Base-by-base conservation (phyloP, 1,284 basidiomycete species). In the Tylopilus sp. region DNA sequence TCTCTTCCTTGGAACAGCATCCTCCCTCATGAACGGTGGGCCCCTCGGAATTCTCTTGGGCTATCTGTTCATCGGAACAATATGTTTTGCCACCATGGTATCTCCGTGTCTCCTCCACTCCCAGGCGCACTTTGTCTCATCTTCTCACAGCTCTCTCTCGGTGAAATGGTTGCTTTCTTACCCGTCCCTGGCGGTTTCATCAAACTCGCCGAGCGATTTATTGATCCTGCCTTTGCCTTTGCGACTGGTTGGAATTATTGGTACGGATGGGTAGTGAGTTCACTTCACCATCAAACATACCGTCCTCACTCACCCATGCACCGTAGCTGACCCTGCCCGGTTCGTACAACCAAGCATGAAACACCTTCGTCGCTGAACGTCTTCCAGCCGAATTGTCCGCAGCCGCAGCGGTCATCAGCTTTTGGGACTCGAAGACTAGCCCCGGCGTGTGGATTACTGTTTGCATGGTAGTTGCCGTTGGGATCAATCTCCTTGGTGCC, bases 191-290 rank as follows among this genome's bases (percentile, higher is more conserved):
- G 82, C 48, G 81, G 84, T 47, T 85, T 86, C 64, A 82, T 88
- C 59, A 77, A 74, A 54, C 73, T 87, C 29, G 81, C 84, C 4
- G 77, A 79, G 48, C 81, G 86, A 23, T 88, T 85, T 57, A 78
- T 88, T 37, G 79, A 87, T 59, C 80, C 81, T 3, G 81, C 83
- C 7, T 74, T 84, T 48, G 78, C 79, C 0, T 85, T 86, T 60
- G 76, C 82, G 26, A 76, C 80, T 73, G 82, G 82, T 13, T 86
- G 82, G 80, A 82, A 84, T 57, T 84, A 84, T 61, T 79, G 76
- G 74, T 82, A 81, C 62, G 81, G 78, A 59, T 82, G 79, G 74
- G 65, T 67, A 9, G 72, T 78, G 42, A 60, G 80, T 52, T 68
- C 76, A 9, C 3, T 16, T 37, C n/a, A 13, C 0, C 19, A 0